A percentile compares a stretch with the other conserved stretches of the same genome.
These are phyloP conservation scores for Talaromyces pinophilus DNA, from an alignment of 2,329 filamentous ascomycete species.

Conservation along the genomic window DNA sequence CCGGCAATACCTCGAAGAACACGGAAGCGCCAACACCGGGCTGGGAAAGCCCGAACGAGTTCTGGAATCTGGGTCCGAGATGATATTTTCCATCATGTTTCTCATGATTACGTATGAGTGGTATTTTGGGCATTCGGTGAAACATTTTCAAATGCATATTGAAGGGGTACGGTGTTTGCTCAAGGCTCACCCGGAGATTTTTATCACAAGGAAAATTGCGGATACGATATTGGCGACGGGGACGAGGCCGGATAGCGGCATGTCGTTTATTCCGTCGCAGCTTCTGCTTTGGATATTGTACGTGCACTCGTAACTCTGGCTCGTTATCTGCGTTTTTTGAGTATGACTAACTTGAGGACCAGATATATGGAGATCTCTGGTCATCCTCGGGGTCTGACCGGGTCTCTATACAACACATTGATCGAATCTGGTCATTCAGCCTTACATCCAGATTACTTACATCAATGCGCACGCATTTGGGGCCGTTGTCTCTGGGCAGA, in stretches of 20 bases:
- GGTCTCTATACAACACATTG: constrained; percentile 37
- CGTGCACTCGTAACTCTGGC: constrained; percentile 11
- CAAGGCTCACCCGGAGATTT: constrained; percentile 38
- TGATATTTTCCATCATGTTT: constrained; percentile 41
- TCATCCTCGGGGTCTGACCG: background rate
- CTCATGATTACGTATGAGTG: constrained; percentile 41
- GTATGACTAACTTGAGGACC: background rate
- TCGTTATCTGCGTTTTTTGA: background rate
- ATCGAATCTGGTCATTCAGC: constrained; percentile 35
- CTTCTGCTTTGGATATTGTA: constrained; percentile 41
- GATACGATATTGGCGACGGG: background rate
- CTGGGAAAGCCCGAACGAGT: background rate
- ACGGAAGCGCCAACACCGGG: constrained; percentile 32
- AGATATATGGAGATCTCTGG: constrained; percentile 18
- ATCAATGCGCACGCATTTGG: constrained; percentile 39
- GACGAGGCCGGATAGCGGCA: constrained; percentile 17
- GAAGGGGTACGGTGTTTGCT: constrained; percentile 40
- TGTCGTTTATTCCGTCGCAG: constrained; percentile 41
- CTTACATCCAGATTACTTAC: constrained; percentile 37
- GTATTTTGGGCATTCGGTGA: constrained; percentile 39
- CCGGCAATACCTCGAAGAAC: constrained; percentile 34
- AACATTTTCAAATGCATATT: constrained; percentile 40
- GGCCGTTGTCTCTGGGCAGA: constrained; percentile 40
- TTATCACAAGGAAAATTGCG: constrained; percentile 34
- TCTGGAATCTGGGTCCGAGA: constrained; percentile 28